phyloP scores from a whole-genome alignment of 2,329 filamentous ascomycete species.

The Ilyonectria robusta region DNA sequence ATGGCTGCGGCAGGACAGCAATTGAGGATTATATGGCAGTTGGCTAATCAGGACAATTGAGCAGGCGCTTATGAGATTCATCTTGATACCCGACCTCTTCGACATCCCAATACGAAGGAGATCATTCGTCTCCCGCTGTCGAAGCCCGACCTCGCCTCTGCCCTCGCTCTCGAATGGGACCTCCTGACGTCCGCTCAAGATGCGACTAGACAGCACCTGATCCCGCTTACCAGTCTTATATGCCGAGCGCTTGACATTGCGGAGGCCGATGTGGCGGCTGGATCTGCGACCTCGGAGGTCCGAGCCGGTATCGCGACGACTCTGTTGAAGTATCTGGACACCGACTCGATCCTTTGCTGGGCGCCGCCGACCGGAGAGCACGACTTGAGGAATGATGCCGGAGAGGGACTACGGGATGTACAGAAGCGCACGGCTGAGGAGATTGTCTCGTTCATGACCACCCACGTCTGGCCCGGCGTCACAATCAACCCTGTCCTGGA shows the following conservation, averaged over 20 bases:
- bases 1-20: not conserved
- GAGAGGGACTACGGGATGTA: conserved; percentile 76
- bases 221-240: conserved; percentile 88
- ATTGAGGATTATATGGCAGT: not conserved
- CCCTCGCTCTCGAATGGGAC: conserved; percentile 95
- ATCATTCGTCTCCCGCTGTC: conserved; percentile 79
- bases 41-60: conserved; percentile 22
- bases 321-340: conserved; percentile 89
- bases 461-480: conserved; percentile 86
- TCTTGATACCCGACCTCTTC: conserved; percentile 84
- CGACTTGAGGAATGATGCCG: conserved; percentile 61
- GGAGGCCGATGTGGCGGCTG: conserved; percentile 69
- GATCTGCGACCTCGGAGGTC: conserved; percentile 62
- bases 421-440: conserved; percentile 80
- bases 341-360: conserved; percentile 95
- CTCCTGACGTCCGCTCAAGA: conserved; percentile 85
- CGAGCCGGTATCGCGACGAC: conserved; percentile 76
- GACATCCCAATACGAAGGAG: conserved; percentile 80
- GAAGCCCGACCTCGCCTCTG: conserved; percentile 86
- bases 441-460: conserved; percentile 79
- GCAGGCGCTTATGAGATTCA: conserved; percentile 71
- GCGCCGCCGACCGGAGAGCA: conserved; percentile 69
- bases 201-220: conserved; percentile 87
- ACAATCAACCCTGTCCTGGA: conserved; percentile 86
- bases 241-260: conserved; percentile 88